Conservation (phyloP, 164 flowering plant species). For the Echeveria elegans region DNA sequence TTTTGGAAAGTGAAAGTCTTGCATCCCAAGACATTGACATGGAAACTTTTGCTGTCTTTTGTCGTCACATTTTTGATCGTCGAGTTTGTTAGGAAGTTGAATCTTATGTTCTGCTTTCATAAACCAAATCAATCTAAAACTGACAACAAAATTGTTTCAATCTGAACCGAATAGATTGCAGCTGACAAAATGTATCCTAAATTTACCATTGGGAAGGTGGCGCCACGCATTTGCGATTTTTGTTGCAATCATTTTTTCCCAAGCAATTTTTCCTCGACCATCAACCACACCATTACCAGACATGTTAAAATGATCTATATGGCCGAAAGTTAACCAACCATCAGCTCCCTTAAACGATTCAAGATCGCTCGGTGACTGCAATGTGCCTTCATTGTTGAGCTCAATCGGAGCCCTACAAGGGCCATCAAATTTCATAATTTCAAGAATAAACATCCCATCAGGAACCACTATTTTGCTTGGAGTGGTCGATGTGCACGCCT, state of each 20-base stretch:
- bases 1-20: slow-evolving; percentile 17
- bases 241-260: slow-evolving; percentile 24
- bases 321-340: slow-evolving; percentile 22
- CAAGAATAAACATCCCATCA: slow-evolving; percentile 18
- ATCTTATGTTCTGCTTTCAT: slow-evolving; percentile 18
- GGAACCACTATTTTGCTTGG: slow-evolving; percentile 24
- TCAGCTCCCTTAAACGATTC: background rate
- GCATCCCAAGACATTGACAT: slow-evolving; percentile 10
- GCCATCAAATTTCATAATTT: background rate
- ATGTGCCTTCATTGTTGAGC: slow-evolving; percentile 16
- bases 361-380: slow-evolving; percentile 17
- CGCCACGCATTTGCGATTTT: slow-evolving; percentile 18
- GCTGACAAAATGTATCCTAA: too few relatives aligned
- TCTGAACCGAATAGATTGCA: too few relatives aligned
- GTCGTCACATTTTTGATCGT: slow-evolving; percentile 16
- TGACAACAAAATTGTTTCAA: too few relatives aligned
- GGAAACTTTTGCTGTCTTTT: slow-evolving; percentile 30
- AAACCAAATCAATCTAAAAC: background rate
- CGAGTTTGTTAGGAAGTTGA: slow-evolving; percentile 12
- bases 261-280: slow-evolving; percentile 28
- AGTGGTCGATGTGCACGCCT: slow-evolving; percentile 21
- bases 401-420: background rate
- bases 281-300: slow-evolving; percentile 30
- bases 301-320: slow-evolving; percentile 18
- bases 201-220: slow-evolving; percentile 15